Conservation (phyloP, 2,329 filamentous ascomycete genomes). For the Phialophora macrospora region DNA sequence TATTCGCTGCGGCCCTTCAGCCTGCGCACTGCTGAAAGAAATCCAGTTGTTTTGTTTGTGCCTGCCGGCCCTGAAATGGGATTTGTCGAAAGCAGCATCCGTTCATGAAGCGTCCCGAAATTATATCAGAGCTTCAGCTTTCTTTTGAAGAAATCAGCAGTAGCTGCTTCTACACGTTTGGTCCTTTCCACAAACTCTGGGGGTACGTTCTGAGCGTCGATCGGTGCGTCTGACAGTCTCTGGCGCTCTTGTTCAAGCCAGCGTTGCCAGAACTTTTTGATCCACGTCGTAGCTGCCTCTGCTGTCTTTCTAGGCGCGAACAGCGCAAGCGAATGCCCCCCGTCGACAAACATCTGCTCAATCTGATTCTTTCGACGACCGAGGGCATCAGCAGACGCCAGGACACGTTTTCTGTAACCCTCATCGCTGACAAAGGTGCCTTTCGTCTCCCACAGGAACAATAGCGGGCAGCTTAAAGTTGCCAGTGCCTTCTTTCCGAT, state of each 20-base stretch:
- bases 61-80: not conserved
- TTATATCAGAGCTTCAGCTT: slow-evolving; percentile 4
- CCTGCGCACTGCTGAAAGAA: not conserved
- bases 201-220: slow-evolving; percentile 1
- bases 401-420: slow-evolving; percentile 6
- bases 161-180: not conserved
- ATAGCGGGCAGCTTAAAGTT: slow-evolving; percentile 6
- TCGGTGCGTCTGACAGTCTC: not conserved
- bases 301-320: slow-evolving; percentile 9
- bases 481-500: slow-evolving; percentile 6
- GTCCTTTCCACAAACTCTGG: not conserved
- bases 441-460: slow-evolving; percentile 16
- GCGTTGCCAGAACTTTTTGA: slow-evolving; percentile 2
- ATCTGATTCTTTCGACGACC: slow-evolving; percentile 2
- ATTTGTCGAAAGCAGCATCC: not conserved
- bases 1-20: not conserved
- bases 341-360: slow-evolving; percentile 10
- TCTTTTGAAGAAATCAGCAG: not conserved
- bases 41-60: not conserved
- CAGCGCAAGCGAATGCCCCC: slow-evolving; percentile 16
- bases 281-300: not conserved
- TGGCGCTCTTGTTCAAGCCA: slow-evolving; percentile 9
- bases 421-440: slow-evolving; percentile 7
- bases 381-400: slow-evolving; percentile 1
- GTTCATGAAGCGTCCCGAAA: too few relatives aligned